Conservation (phyloP, 345 rosid genomes). For the Arabidopsis suecica region DNA sequence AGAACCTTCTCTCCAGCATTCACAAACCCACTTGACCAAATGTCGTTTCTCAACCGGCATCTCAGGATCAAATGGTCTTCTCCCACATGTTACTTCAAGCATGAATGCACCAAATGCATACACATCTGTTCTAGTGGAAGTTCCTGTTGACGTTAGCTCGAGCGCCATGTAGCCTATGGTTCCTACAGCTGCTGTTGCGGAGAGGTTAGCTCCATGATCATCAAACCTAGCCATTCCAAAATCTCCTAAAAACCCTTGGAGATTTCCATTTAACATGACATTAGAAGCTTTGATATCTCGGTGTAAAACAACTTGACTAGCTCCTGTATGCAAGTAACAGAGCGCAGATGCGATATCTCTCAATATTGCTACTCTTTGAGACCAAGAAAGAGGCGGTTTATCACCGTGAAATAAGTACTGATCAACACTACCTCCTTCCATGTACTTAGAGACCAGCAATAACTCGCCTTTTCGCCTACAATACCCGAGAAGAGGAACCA, state of each 20-base stretch:
- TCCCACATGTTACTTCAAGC: conserved; percentile 58
- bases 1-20: conserved; percentile 44
- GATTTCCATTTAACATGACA: conserved; percentile 47
- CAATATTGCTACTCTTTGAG: conserved; percentile 47
- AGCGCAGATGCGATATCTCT: conserved; percentile 56
- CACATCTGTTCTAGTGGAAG: conserved; percentile 47
- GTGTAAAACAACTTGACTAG: conserved; percentile 57
- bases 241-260: conserved; percentile 52
- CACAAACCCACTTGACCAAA: conserved; percentile 47
- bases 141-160: conserved; percentile 50
- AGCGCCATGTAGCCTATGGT: conserved; percentile 63
- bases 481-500: conserved; percentile 57
- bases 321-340: conserved; percentile 57
- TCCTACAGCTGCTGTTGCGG: conserved; percentile 56
- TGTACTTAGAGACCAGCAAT: conserved; percentile 56
- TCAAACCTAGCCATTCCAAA: conserved; percentile 57
- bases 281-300: conserved; percentile 58
- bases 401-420: conserved; percentile 39
- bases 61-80: conserved; percentile 50
- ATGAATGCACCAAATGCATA: conserved; percentile 54
- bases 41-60: conserved; percentile 28
- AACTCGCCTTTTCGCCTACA: conserved; percentile 57
- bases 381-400: conserved; percentile 49
- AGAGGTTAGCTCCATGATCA: conserved; percentile 47
- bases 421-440: conserved; percentile 61